phyloP scores from a whole-genome alignment of 1,284 basidiomycete genomes.

The Amylostereum chailletii region DNA sequence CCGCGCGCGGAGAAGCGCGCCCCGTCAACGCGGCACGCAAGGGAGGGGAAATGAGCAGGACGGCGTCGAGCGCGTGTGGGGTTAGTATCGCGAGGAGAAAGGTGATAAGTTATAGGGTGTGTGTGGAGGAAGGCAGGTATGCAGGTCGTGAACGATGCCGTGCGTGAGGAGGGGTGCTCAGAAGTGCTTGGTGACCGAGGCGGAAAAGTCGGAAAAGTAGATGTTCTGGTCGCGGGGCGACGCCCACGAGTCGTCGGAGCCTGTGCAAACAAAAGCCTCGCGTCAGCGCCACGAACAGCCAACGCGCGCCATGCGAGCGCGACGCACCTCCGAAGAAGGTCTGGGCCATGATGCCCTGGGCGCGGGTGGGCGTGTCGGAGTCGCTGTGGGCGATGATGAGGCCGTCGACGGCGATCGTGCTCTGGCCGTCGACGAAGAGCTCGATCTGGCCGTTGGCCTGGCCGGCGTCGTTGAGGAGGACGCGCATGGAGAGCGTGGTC shows the following conservation, averaged over 20 bases:
- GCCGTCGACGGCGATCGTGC: constrained; percentile 41
- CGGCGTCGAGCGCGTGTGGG: too few relatives aligned
- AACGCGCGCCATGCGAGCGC: background rate
- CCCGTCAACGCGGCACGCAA: too few relatives aligned
- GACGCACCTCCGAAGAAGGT: constrained; percentile 57
- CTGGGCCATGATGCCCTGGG: constrained; percentile 58
- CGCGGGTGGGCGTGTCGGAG: constrained; percentile 24
- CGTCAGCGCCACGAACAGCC: too few relatives aligned
- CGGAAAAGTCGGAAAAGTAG: constrained; percentile 60
- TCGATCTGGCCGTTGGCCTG: constrained; percentile 47
- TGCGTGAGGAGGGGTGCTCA: constrained; percentile 18
- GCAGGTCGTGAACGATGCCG: too few relatives aligned
- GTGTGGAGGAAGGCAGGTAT: too few relatives aligned
- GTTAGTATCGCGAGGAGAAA: too few relatives aligned
- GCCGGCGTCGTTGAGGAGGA: constrained; percentile 57
- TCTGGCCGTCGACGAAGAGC: constrained; percentile 50
- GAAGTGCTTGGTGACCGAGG: constrained; percentile 44
- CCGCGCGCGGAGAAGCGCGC: too few relatives aligned
- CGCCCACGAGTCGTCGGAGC: constrained; percentile 37
- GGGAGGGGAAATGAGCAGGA: too few relatives aligned
- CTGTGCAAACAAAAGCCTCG: constrained; percentile 19
- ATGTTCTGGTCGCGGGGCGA: constrained; percentile 46
- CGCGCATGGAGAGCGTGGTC: constrained; percentile 53
- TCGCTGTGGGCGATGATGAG: constrained; percentile 38
- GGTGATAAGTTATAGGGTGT: too few relatives aligned